A percentile compares a stretch with the other conserved stretches of the same genome.
These are phyloP conservation scores for Fraxinus velutina DNA, from an alignment of 305 asterid species.

Conservation along the genomic window DNA sequence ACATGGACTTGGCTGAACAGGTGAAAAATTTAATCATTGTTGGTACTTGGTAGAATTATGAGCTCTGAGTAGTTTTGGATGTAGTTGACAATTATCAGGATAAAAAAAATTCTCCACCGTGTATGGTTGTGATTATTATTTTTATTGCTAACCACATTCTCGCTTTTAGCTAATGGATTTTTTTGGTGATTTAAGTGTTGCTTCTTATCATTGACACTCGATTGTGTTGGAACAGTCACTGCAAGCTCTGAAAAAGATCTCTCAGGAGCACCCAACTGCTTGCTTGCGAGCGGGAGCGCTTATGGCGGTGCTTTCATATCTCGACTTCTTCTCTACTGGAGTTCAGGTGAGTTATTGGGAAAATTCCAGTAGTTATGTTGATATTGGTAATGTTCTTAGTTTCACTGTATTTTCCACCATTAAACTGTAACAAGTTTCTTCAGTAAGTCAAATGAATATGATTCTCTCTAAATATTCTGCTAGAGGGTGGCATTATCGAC, in stretches of 20 bases:
- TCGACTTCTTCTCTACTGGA: constrained; percentile 96
- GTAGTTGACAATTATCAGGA: neutral
- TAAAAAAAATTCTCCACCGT: neutral
- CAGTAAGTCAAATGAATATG: neutral
- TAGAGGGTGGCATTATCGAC: constrained; percentile 94
- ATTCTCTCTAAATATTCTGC: constrained; percentile 5
- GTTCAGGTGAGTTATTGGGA: constrained; percentile 65
- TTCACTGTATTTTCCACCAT: neutral
- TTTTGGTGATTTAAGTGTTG: neutral
- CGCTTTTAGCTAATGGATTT: neutral
- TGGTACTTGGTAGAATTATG: neutral
- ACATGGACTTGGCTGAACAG: constrained; percentile 99
- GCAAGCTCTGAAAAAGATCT: constrained; percentile 97
- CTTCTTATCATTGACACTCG: constrained; percentile 14
- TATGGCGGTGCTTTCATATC: constrained; percentile 98
- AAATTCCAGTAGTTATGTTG: constrained; percentile 1
- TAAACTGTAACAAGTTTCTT: neutral
- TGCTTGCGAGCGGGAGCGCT: constrained; percentile 98
- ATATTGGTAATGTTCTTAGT: neutral
- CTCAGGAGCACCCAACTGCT: constrained; percentile 98
- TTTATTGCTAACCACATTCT: neutral
- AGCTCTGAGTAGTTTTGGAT: neutral
- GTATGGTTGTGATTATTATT: neutral
- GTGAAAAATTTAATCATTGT: constrained; percentile 28
- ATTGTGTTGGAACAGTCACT: constrained; percentile 60